Evolutionary conservation across 768 basidiomycete species (phyloP), one percentile per base, ranked within the genome.

Genomic region (Terana coerulea): DNA sequence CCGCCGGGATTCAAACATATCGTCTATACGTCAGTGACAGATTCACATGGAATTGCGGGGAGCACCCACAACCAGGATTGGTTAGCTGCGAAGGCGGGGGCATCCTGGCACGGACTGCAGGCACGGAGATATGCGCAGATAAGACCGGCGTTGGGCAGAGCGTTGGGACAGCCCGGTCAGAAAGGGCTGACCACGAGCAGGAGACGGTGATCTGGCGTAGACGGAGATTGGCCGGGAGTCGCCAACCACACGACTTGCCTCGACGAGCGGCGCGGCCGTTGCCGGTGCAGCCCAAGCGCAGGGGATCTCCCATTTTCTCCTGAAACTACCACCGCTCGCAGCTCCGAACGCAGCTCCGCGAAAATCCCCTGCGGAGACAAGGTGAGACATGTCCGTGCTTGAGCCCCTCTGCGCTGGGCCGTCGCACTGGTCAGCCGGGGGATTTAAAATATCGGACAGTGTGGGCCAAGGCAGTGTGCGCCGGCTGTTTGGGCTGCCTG

Each of bases 71-170:
- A 10, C 33, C 10, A 34, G 10, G n/a, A 17, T 10, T n/a, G 10
- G 33, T 34, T 14, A 24, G 10, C 26, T 43, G 21, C 5, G 41
- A 8, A 22, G 22, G 22, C 14, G 25, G 10, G 17, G 43, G 26
- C 25, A 28, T 17, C 5, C 11, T 3, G 17, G 25, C 22, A 24
- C 8, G 24, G n/a, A 24, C 36, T 15, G 30, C 24, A 14, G 2
- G 41, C 49, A 51, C 54, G 54, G 54, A 56, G 54, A 56, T 56
- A 56, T 56, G 54, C 54, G 51, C 54, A 48, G 54, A 56, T 56
- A 56, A 46, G 31, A 51, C 3, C 49, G 12, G 22, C 26, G 21
- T n/a, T 1, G 3, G 45, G 21, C 28, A n/a, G n/a, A 21, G n/a
- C 21, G 31, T 19, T 28, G 46, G 34, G 29, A 26, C 39, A 33